These are phyloP conservation scores for Plantago ovata DNA, from an alignment of 257 asterid species.

Conservation along the genomic window DNA sequence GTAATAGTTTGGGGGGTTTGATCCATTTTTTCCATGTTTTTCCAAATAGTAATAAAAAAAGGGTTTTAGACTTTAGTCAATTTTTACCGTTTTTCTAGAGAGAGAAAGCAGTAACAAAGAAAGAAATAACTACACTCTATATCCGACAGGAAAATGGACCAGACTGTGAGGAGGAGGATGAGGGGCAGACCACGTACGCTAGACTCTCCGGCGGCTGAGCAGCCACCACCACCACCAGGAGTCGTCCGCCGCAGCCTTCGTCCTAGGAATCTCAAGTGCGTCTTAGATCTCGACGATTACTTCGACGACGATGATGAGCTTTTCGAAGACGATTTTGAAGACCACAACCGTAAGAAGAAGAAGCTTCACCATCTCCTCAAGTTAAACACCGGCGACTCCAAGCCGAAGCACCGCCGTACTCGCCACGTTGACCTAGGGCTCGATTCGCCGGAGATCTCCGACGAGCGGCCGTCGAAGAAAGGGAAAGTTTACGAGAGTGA, in stretches of 20 bases:
- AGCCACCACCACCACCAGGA: slow-evolving; percentile 11
- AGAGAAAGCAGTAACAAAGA: slow-evolving; percentile 50
- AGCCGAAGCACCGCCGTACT: slow-evolving; percentile 26
- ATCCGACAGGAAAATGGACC: slow-evolving; percentile 57
- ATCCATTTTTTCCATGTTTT: no score
- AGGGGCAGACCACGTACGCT: slow-evolving; percentile 83
- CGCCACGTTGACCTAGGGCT: slow-evolving; percentile 63
- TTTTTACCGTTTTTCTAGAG: slow-evolving; percentile 14
- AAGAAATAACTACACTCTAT: neutral
- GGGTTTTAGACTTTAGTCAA: no score
- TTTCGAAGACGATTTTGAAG: slow-evolving; percentile 62
- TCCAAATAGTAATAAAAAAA: no score
- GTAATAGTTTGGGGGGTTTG: no score
- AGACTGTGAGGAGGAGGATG: slow-evolving; percentile 88
- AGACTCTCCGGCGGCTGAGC: slow-evolving; percentile 41
- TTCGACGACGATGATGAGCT: slow-evolving; percentile 86
- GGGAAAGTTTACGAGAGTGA: slow-evolving; percentile 49
- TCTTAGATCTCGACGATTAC: slow-evolving; percentile 91
- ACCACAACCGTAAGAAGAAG: slow-evolving; percentile 66
- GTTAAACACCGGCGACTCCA: slow-evolving; percentile 30
- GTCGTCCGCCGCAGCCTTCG: slow-evolving; percentile 86
- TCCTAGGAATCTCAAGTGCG: slow-evolving; percentile 84
- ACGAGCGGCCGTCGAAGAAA: slow-evolving; percentile 59
- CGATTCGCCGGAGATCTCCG: slow-evolving; percentile 25
- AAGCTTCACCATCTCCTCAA: slow-evolving; percentile 67